Evolutionary conservation across 345 rosid genomes (phyloP).

Genomic region (Dimocarpus longan): DNA sequence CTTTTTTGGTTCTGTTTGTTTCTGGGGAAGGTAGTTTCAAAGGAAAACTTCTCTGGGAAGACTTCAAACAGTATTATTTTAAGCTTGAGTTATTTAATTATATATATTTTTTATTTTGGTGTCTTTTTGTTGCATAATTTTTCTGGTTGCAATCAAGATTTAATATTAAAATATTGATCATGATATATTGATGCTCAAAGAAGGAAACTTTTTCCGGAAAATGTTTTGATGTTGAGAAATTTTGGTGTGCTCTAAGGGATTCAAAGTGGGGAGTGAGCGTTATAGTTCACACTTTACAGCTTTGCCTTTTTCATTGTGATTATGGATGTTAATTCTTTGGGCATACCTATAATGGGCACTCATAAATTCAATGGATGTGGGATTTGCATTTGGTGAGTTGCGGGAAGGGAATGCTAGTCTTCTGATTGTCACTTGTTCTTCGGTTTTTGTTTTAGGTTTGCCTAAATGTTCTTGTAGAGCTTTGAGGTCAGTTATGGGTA

Average conservation of each 20-base stretch:
- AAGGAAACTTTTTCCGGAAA: background rate
- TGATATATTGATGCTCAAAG: background rate
- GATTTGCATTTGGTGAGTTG: background rate
- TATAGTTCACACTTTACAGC: background rate
- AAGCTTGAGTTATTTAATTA: background rate
- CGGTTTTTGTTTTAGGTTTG: background rate
- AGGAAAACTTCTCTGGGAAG: background rate
- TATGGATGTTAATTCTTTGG: background rate
- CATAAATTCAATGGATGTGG: background rate
- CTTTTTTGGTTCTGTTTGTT: background rate
- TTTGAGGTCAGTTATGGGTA: background rate
- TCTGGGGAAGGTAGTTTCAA: background rate
- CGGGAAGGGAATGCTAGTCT: background rate
- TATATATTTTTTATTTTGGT: background rate
- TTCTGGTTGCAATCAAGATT: background rate
- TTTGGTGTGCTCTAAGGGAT: background rate
- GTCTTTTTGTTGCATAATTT: background rate
- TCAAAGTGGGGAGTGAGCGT: background rate
- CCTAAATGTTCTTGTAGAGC: background rate
- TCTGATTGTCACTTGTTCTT: background rate
- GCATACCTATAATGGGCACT: background rate
- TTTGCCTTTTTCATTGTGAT: background rate
- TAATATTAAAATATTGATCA: background rate
- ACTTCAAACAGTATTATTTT: conserved; percentile 3
- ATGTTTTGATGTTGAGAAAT: background rate